Conservation (phyloP, 768 basidiomycete genomes). For the Agaricus blazei region DNA sequence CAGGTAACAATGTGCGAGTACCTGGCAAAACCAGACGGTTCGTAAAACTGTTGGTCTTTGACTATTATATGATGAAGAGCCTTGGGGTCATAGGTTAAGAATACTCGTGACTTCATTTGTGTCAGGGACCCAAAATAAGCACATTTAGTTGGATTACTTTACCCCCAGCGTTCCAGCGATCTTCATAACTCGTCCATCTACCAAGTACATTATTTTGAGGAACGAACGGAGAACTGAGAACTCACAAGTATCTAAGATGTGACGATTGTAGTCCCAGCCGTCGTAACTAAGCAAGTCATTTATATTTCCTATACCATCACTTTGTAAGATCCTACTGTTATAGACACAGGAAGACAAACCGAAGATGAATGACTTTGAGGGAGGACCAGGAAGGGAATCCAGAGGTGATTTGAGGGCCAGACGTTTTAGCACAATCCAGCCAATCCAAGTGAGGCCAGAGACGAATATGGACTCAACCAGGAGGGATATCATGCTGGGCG, state of each 20-base stretch:
- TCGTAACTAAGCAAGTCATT: constrained; percentile 10
- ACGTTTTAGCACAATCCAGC: constrained; percentile 6
- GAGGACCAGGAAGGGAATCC: constrained; percentile 11
- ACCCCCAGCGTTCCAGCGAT: too few species aligned
- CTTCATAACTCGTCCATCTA: too few species aligned
- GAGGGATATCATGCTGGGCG: not conserved
- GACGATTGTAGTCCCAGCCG: too few species aligned
- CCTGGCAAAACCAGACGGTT: too few species aligned
- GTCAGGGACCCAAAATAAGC: not conserved
- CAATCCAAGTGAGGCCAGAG: constrained; percentile 1
- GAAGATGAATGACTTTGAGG: constrained; percentile 5
- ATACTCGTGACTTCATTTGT: constrained; percentile 15
- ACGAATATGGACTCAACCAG: not conserved
- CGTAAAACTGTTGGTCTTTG: constrained; percentile 29
- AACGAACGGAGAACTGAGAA: too few species aligned
- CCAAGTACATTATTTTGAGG: too few species aligned
- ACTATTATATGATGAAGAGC: constrained; percentile 41
- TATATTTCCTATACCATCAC: constrained; percentile 25
- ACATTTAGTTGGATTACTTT: too few species aligned
- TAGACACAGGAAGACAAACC: not conserved
- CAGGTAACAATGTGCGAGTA: not conserved
- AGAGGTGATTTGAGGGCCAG: constrained; percentile 1
- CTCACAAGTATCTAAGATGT: too few species aligned
- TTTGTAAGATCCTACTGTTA: not conserved
- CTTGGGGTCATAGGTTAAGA: constrained; percentile 26